These are phyloP conservation scores for Avena sativa DNA, from an alignment of 176 grass and related monocot genomes.

Conservation along the genomic window DNA sequence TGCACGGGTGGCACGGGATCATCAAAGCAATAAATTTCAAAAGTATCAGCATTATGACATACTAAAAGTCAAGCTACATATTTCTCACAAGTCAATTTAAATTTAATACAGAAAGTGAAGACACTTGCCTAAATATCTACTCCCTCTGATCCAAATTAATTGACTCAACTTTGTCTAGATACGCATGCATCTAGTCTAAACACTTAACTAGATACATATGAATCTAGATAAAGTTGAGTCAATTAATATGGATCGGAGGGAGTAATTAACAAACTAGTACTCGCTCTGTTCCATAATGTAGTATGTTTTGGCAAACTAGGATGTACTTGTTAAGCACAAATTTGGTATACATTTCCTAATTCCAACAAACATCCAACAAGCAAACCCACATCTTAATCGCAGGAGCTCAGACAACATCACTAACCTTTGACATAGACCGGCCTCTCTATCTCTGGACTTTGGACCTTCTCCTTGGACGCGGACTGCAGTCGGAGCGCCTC, in stretches of 20 bases:
- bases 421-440: constrained; percentile 92
- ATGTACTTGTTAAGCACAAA: constrained; percentile 12
- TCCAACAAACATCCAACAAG: background rate
- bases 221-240: no score
- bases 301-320: no score
- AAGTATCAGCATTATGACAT: constrained; percentile 26
- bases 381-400: constrained; percentile 27
- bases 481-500: constrained; percentile 88
- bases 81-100: constrained; percentile 13
- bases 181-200: no score
- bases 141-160: no score
- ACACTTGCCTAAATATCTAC: constrained; percentile 18
- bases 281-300: no score
- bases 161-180: no score
- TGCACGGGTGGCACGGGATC: background rate
- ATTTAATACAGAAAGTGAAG: background rate
- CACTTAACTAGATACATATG: no score
- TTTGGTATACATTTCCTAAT: constrained; percentile 26
- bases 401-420: constrained; percentile 26
- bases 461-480: constrained; percentile 84
- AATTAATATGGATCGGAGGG: no score
- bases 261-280: background rate
- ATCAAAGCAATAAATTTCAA: constrained; percentile 12
- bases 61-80: constrained; percentile 26
- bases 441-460: constrained; percentile 58